phyloP scores from a whole-genome alignment of 768 basidiomycete species.

The Xanthoconium stramineum region DNA sequence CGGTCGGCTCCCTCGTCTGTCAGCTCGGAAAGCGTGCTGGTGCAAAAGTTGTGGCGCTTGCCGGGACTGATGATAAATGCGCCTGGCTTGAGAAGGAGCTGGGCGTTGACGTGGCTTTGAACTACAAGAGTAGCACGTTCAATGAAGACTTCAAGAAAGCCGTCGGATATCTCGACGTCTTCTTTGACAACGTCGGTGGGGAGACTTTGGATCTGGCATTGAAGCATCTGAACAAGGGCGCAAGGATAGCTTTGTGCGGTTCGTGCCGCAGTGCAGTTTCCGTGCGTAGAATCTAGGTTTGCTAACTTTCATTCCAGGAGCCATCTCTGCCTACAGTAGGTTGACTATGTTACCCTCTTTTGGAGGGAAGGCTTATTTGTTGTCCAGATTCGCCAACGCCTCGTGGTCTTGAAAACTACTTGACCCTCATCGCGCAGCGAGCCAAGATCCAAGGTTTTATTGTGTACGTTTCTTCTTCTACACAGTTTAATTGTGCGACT shows the following conservation, averaged over 20 bases:
- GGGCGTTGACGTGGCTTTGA: conserved; percentile 77
- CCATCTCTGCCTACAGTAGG: conserved; percentile 83
- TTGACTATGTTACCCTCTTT: conserved; percentile 1
- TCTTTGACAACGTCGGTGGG: conserved; percentile 80
- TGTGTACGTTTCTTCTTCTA: conserved; percentile 45
- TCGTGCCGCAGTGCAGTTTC: conserved; percentile 22
- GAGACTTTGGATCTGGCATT: conserved; percentile 81
- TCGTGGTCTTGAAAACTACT: conserved; percentile 63
- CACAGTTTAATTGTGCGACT: not conserved
- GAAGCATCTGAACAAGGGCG: conserved; percentile 69
- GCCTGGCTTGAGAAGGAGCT: conserved; percentile 81
- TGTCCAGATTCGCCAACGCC: conserved; percentile 54
- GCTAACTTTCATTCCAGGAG: conserved; percentile 45
- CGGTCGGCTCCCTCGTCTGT: conserved; percentile 80
- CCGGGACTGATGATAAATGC: conserved; percentile 82
- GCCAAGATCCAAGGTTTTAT: conserved; percentile 85
- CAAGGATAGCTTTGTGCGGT: conserved; percentile 83
- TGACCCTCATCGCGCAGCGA: conserved; percentile 69
- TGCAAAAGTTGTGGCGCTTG: conserved; percentile 84
- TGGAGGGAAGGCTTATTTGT: not conserved
- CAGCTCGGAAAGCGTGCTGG: conserved; percentile 79
- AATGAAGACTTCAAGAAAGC: conserved; percentile 62
- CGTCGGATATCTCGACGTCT: conserved; percentile 79
- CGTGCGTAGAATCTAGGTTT: not conserved
- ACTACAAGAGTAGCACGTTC: conserved; percentile 83